These are phyloP conservation scores for Aspergillus leporis DNA, from an alignment of 495 filamentous ascomycete species.

Conservation along the genomic window DNA sequence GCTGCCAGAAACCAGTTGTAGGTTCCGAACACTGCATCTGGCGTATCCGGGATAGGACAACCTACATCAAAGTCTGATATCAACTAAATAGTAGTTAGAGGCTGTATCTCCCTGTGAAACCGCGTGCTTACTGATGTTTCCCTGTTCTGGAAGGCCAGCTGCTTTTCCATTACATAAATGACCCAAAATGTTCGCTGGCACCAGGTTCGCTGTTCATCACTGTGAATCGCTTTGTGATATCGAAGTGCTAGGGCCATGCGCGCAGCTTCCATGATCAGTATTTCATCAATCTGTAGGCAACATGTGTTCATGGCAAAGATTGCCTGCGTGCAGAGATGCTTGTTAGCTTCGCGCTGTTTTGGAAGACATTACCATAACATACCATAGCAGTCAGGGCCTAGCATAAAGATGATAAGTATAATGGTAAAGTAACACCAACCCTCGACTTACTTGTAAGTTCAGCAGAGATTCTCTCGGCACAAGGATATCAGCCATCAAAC, in stretches of 20 bases:
- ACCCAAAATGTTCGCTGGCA: slow-evolving; percentile 37
- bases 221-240: slow-evolving; percentile 20
- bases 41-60: slow-evolving; percentile 31
- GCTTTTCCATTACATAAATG: slow-evolving; percentile 37
- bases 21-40: slow-evolving; percentile 25
- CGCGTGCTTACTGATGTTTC: slow-evolving; percentile 30
- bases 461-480: slow-evolving; percentile 23
- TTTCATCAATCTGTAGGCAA: slow-evolving; percentile 35
- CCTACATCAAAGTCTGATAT: slow-evolving; percentile 31
- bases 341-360: neutral
- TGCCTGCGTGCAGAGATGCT: slow-evolving; percentile 2
- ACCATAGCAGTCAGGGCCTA: slow-evolving; percentile 13
- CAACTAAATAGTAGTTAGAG: neutral
- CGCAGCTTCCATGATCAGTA: slow-evolving; percentile 31
- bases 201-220: slow-evolving; percentile 11
- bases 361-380: neutral
- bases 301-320: slow-evolving; percentile 33
- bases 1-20: slow-evolving; percentile 35
- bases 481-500: slow-evolving; percentile 25
- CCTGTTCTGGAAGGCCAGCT: slow-evolving; percentile 28
- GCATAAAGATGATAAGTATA: neutral
- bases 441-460: slow-evolving; percentile 22
- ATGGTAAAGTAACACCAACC: neutral
- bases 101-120: neutral
- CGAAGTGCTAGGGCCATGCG: slow-evolving; percentile 30